Evolutionary conservation across 148 eudicot genomes (phyloP).

Genomic region (Camellia japonica): DNA sequence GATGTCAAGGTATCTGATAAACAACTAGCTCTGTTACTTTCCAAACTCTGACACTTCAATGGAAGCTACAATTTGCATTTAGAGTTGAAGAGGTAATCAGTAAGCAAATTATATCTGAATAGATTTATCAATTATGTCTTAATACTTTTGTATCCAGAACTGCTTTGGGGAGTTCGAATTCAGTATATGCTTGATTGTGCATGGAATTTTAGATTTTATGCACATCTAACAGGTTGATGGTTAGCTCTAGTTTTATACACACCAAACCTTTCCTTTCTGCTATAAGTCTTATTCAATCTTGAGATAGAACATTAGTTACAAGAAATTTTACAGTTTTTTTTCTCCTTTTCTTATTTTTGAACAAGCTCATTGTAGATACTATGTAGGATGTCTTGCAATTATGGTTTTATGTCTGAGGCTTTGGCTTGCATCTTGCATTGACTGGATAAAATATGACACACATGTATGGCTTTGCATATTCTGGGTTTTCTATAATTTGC

Average conservation of each 20-base stretch:
- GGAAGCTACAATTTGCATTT: slow-evolving; percentile 1
- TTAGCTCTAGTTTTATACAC: too few species aligned
- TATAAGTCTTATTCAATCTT: not conserved
- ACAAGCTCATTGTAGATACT: not conserved
- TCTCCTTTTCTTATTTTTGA: not conserved
- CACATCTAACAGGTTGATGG: not conserved
- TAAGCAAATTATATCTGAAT: not conserved
- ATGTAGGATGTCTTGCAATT: not conserved
- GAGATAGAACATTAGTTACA: not conserved
- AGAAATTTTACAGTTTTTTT: not conserved
- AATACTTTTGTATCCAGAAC: not conserved
- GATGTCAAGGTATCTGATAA: slow-evolving; percentile 74
- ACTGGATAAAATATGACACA: not conserved
- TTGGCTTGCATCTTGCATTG: too few species aligned
- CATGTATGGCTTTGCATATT: not conserved
- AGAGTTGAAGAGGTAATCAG: not conserved
- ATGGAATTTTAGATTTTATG: not conserved
- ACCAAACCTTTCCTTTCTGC: too few species aligned
- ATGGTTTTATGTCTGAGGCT: too few species aligned
- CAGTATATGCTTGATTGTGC: not conserved
- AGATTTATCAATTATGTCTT: not conserved
- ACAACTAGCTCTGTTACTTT: slow-evolving; percentile 70
- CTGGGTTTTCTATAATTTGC: too few species aligned
- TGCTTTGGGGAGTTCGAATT: not conserved
- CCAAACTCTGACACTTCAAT: slow-evolving; percentile 44